phyloP scores from a whole-genome alignment of 495 filamentous ascomycete genomes.

The Neurospora discreta region DNA sequence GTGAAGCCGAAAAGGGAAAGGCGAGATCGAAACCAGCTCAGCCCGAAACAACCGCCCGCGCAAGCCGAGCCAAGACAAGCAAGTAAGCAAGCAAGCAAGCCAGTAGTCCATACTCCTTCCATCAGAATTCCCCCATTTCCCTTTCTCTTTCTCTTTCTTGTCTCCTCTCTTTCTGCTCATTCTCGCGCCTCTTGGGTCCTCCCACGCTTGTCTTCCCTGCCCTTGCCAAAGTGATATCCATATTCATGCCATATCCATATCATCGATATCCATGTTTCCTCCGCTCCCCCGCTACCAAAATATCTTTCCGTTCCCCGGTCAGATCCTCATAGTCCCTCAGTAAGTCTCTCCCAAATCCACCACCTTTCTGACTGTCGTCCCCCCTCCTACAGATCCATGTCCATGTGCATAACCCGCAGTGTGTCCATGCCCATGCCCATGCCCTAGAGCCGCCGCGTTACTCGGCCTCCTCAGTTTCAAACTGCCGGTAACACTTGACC shows the following conservation, averaged over 20 bases:
- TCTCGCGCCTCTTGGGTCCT: neutral
- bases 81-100: neutral
- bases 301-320: neutral
- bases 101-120: neutral
- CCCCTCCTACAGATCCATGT: neutral
- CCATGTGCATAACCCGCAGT: neutral
- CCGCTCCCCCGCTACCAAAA: neutral
- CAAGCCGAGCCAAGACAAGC: neutral
- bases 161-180: neutral
- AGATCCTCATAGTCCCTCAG: conserved; percentile 8
- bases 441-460: neutral
- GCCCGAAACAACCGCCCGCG: neutral
- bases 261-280: neutral
- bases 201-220: neutral
- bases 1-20: neutral
- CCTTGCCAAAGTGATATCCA: neutral
- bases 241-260: neutral
- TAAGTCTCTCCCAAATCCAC: conserved; percentile 41
- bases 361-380: conserved; percentile 17
- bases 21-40: neutral
- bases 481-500: conserved; percentile 21
- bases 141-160: neutral
- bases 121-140: neutral
- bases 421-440: neutral
- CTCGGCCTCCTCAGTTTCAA: conserved; percentile 25